These are phyloP conservation scores for Calonectria pseudoturangicola DNA, from an alignment of 2,329 filamentous ascomycete species.

Conservation along the genomic window DNA sequence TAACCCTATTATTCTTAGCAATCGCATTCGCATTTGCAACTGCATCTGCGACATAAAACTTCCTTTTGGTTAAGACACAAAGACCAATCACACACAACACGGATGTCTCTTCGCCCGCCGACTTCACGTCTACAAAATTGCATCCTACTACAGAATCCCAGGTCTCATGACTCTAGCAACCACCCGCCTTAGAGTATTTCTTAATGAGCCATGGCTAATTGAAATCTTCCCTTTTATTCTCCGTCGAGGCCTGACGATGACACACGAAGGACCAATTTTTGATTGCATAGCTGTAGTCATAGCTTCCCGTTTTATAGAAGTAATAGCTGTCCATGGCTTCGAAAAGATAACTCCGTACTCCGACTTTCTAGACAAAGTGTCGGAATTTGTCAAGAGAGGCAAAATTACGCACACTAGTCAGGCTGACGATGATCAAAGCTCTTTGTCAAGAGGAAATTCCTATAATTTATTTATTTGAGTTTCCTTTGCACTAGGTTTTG, in stretches of 20 bases:
- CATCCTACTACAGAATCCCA: neutral
- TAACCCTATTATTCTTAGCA: neutral
- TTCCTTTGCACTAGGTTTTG: too few species aligned
- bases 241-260: neutral
- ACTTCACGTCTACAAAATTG: neutral
- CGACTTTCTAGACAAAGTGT: neutral
- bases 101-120: neutral
- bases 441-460: too few species aligned
- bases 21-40: too few species aligned
- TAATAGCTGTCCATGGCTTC: neutral
- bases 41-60: neutral
- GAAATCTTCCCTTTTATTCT: neutral
- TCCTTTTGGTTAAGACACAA: neutral
- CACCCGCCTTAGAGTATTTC: neutral
- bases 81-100: neutral
- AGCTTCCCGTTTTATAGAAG: neutral
- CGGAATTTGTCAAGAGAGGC: neutral
- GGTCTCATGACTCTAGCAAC: neutral
- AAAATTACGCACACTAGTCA: neutral
- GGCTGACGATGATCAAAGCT: neutral
- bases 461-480: too few species aligned
- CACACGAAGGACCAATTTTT: neutral
- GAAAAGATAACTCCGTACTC: neutral
- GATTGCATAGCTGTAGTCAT: neutral
- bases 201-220: neutral